phyloP scores from a whole-genome alignment of 2,329 filamentous ascomycete genomes.

The Apiospora kogelbergensis region DNA sequence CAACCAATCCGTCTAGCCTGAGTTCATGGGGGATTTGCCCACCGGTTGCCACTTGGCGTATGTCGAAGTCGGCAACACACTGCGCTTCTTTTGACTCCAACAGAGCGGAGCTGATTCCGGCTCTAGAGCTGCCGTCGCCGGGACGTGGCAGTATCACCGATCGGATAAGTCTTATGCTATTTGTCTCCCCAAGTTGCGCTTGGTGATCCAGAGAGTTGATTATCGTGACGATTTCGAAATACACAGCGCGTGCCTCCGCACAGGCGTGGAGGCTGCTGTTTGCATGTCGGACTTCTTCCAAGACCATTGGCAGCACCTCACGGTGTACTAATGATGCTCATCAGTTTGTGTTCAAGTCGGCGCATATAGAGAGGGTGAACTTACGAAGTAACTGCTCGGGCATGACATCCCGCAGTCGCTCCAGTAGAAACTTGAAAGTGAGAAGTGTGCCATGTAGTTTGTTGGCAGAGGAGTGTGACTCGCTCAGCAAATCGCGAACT shows the following conservation, averaged over 20 bases:
- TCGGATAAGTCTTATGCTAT: background rate
- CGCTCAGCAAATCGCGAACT: constrained; percentile 37
- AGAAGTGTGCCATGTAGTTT: constrained; percentile 59
- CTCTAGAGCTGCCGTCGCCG: background rate
- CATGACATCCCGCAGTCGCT: constrained; percentile 50
- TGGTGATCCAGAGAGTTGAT: constrained; percentile 14
- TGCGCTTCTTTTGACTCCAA: constrained; percentile 12
- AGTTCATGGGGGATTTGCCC: constrained; percentile 23
- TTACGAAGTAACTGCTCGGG: constrained; percentile 43
- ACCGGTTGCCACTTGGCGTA: constrained; percentile 12
- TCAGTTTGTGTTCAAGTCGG: background rate
- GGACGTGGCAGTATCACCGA: background rate
- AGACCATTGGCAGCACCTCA: constrained; percentile 26
- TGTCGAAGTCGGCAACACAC: constrained; percentile 1
- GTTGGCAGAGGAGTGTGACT: constrained; percentile 44
- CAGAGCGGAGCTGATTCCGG: background rate
- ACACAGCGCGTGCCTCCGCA: constrained; percentile 30
- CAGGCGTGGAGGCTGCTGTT: constrained; percentile 21
- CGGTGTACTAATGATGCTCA: constrained; percentile 29
- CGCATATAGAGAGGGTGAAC: constrained; percentile 17
- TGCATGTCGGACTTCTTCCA: constrained; percentile 19
- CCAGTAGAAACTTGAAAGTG: constrained; percentile 55
- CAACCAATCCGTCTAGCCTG: constrained; percentile 37
- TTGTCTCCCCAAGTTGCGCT: background rate
- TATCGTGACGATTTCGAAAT: constrained; percentile 31